Evolutionary conservation across 2,329 filamentous ascomycete species (phyloP), one percentile per base, ranked within the genome.

Genomic region (Fusarium virguliforme): DNA sequence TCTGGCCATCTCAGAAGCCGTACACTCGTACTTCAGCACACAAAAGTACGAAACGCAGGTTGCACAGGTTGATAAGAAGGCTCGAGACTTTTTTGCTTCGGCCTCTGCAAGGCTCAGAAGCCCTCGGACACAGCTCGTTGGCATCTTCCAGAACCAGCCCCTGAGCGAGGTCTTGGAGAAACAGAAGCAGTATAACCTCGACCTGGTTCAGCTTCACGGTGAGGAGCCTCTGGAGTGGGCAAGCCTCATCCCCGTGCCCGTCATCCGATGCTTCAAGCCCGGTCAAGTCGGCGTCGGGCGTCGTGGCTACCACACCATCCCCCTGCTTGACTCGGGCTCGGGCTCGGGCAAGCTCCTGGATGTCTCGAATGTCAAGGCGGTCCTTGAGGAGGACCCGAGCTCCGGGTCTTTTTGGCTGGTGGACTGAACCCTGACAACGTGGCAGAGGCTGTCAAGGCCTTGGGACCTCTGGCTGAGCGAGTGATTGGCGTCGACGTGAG

Each of bases 211-310:
- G 79, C 88, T 99, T 3, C 96, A 99, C 78, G 97, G 96, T 8
- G 88, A 91, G 51, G 97, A 99, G 79, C 95, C 96, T 3, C 77
- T 98, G 4, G 96, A 99, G 79, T 99, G 95, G 95, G 91, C 95
- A 2, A 88, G 83, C 50, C 82, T 92, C n/a, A 94, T 99, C 54
- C 95, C 96, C 1, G 94, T 98, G 0, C 96, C 96, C 1, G 95
- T 99, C 6, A 90, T 99, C 70, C 91, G 90, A 72, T 92, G 91
- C 55, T 99, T 98, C 82, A 90, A 90, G 59, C 94, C 94, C 0
- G 88, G 87, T 3, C 90, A 95, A 56, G 82, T 88, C n/a, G 93
- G 91, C 1, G 84, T 97, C 50, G 90, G 90, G 8, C 82, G 87
- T 43, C 88, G 94, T 62, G 95, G 94, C 9, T 97, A 94, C 79